These are phyloP conservation scores for Tricholoma bakamatsutake DNA, from an alignment of 768 basidiomycete genomes.

Conservation along the genomic window DNA sequence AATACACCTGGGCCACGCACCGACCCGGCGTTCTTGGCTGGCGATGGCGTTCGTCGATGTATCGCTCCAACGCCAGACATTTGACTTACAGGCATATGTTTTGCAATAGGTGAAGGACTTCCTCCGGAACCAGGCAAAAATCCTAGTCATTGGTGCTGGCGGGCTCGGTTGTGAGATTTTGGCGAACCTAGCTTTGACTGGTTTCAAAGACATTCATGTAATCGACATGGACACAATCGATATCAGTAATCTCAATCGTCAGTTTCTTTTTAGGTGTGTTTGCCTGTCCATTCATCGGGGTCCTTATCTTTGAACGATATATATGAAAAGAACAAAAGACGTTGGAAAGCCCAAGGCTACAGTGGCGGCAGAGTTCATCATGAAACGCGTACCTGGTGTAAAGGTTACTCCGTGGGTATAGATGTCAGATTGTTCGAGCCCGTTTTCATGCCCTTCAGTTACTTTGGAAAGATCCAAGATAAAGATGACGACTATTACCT, in stretches of 20 bases:
- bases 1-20: conserved; percentile 87
- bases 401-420: conserved; percentile 86
- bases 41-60: conserved; percentile 55
- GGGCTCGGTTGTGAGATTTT: conserved; percentile 97
- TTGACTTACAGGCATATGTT: conserved; percentile 1
- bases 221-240: conserved; percentile 99
- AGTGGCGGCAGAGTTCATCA: conserved; percentile 93
- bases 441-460: conserved; percentile 40
- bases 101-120: conserved; percentile 75
- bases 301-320: conserved; percentile 1
- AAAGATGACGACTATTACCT: conserved; percentile 92
- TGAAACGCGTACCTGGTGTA: conserved; percentile 94
- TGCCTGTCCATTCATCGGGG: background rate
- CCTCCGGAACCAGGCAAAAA: conserved; percentile 77
- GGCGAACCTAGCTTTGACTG: conserved; percentile 90
- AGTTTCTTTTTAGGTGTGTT: conserved; percentile 90
- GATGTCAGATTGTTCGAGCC: background rate
- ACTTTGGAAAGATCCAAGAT: conserved; percentile 97
- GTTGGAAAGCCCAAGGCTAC: conserved; percentile 93
- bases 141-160: conserved; percentile 96
- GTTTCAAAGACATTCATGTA: conserved; percentile 98
- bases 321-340: conserved; percentile 64
- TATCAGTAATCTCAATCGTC: conserved; percentile 96
- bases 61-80: background rate
- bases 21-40: conserved; percentile 75